Percentiles rank a stretch among this genome's conserved stretches.
Conservation (phyloP, 1,139 yeast species). For the Candida gigantensis region DNA sequence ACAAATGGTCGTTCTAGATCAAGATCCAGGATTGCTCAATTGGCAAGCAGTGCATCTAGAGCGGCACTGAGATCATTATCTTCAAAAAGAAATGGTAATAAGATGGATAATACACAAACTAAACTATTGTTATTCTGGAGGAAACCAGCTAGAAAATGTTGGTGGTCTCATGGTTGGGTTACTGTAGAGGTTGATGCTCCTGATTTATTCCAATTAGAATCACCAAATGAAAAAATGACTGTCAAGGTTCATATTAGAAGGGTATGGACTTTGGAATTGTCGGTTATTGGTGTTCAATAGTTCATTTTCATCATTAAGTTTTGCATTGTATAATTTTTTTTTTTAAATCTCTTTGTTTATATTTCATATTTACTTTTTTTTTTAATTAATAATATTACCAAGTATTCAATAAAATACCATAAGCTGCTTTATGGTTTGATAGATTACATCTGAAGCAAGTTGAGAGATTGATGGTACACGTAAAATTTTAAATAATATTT, state of each 20-base stretch:
- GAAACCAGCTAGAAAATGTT: slow-evolving; percentile 97
- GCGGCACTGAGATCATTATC: slow-evolving; percentile 60
- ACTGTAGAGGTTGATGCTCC: slow-evolving; percentile 47
- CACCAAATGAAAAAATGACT: slow-evolving; percentile 19
- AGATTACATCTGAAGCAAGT: too few relatives aligned
- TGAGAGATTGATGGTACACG: background rate
- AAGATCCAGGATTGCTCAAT: slow-evolving; percentile 40
- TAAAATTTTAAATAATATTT: too few relatives aligned
- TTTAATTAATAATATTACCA: too few relatives aligned
- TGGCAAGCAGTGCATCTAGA: slow-evolving; percentile 44
- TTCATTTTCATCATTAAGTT: background rate
- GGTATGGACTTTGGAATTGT: slow-evolving; percentile 83
- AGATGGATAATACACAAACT: slow-evolving; percentile 47
- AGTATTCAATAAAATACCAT: too few relatives aligned
- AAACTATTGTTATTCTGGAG: slow-evolving; percentile 92
- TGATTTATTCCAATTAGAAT: slow-evolving; percentile 23
- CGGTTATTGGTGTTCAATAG: slow-evolving; percentile 58
- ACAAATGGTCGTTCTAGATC: slow-evolving; percentile 46
- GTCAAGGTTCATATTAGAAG: slow-evolving; percentile 70
- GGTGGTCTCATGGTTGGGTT: slow-evolving; percentile 86
- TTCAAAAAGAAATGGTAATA: slow-evolving; percentile 30
- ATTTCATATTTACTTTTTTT: too few relatives aligned
- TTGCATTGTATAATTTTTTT: background rate
- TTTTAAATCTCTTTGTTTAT: too few relatives aligned
- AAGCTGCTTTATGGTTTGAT: too few relatives aligned